Conservation (phyloP, 768 basidiomycete genomes). For the Termitomyces sp. region DNA sequence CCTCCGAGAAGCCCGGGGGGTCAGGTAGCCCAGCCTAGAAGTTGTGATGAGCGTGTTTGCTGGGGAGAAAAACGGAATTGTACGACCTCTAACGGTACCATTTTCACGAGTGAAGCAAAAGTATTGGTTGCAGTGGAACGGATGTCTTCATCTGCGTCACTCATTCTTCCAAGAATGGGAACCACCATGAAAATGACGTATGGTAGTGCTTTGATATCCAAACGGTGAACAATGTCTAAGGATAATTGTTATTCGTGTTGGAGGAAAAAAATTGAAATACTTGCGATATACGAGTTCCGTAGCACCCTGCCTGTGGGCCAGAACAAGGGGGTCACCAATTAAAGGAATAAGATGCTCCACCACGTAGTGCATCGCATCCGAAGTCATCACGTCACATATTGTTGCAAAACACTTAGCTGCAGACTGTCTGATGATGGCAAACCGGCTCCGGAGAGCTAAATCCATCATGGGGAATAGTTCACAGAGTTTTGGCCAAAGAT, state of each 20-base stretch:
- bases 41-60: background rate
- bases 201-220: conserved; percentile 92
- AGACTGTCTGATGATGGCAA: conserved; percentile 85
- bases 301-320: conserved; percentile 82
- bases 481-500: conserved; percentile 64
- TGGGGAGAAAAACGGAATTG: background rate
- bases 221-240: conserved; percentile 83
- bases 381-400: conserved; percentile 81
- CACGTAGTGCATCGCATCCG: conserved; percentile 86
- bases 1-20: conserved; percentile 87
- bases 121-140: conserved; percentile 95
- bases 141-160: conserved; percentile 87
- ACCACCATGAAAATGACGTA: conserved; percentile 97
- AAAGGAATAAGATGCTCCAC: conserved; percentile 81
- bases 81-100: conserved; percentile 93
- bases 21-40: conserved; percentile 92
- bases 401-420: conserved; percentile 87
- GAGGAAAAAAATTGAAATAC: conserved; percentile 28
- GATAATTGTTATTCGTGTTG: conserved; percentile 4
- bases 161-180: conserved; percentile 96
- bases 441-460: conserved; percentile 77
- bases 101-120: conserved; percentile 95
- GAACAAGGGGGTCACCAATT: conserved; percentile 71
- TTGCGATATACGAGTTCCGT: conserved; percentile 88
- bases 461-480: conserved; percentile 76